Evolutionary conservation across 164 flowering plant genomes (phyloP).

Genomic region (Aristolochia californica): DNA sequence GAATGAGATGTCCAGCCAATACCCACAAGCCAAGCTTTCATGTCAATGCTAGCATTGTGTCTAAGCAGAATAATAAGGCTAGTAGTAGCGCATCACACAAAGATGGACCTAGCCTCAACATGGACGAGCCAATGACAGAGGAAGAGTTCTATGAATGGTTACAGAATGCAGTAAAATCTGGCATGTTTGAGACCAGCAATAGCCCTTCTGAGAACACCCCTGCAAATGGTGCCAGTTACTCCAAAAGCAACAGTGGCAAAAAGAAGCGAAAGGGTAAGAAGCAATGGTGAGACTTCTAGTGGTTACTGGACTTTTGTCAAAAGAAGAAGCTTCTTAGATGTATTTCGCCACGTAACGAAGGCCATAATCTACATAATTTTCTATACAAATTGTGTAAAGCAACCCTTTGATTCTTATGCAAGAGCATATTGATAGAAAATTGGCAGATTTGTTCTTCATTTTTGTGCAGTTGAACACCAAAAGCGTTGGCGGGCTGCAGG

Average conservation of each 20-base stretch:
- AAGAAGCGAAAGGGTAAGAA: slow-evolving; percentile 86
- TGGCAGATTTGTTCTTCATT: too few species aligned
- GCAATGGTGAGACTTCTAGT: slow-evolving; percentile 36
- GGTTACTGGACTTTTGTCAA: neutral
- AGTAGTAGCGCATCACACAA: slow-evolving; percentile 46
- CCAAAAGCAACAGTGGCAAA: slow-evolving; percentile 39
- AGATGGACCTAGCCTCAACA: slow-evolving; percentile 32
- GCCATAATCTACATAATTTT: too few species aligned
- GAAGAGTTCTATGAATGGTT: slow-evolving; percentile 83
- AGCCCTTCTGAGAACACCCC: slow-evolving; percentile 37
- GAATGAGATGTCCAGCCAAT: slow-evolving; percentile 90
- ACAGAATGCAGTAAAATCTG: slow-evolving; percentile 72
- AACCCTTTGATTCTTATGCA: too few species aligned
- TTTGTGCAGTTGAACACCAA: too few species aligned
- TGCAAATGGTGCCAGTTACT: slow-evolving; percentile 21
- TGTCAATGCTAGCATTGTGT: slow-evolving; percentile 70
- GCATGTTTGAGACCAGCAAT: slow-evolving; percentile 46
- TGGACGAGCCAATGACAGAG: slow-evolving; percentile 72
- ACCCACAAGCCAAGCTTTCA: slow-evolving; percentile 93
- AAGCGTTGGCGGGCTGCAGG: too few species aligned
- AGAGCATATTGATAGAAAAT: too few species aligned
- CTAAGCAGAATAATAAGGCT: slow-evolving; percentile 38
- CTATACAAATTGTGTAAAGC: too few species aligned
- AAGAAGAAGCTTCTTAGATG: too few species aligned
- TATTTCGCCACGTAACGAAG: too few species aligned